Percentiles rank a stretch among this genome's conserved stretches.
Conservation (phyloP, 1,139 yeast genomes). For the Geotrichum restrictum region DNA sequence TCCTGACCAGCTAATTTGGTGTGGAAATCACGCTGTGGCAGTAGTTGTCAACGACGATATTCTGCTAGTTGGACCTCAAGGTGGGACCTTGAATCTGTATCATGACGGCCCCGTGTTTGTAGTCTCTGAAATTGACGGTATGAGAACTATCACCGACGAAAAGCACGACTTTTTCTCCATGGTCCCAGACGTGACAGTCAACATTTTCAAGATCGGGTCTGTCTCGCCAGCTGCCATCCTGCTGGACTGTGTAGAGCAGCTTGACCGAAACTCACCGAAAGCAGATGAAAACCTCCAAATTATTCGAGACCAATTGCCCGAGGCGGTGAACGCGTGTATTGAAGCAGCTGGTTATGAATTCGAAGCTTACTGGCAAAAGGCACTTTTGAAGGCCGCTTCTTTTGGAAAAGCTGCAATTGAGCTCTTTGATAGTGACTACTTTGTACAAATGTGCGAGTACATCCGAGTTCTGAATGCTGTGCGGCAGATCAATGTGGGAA, state of each 20-base stretch:
- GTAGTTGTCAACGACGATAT: constrained; percentile 59
- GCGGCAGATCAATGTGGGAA: constrained; percentile 59
- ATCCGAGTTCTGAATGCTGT: constrained; percentile 69
- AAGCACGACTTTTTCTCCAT: constrained; percentile 62
- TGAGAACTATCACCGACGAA: constrained; percentile 57
- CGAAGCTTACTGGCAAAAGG: constrained; percentile 74
- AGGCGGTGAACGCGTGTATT: constrained; percentile 70
- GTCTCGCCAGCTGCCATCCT: constrained; percentile 77
- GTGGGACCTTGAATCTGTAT: constrained; percentile 50
- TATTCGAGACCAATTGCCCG: constrained; percentile 46
- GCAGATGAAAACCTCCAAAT: constrained; percentile 76
- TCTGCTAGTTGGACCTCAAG: constrained; percentile 67
- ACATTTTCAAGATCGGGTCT: constrained; percentile 77
- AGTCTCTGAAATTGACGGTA: constrained; percentile 63
- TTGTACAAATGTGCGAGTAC: constrained; percentile 55
- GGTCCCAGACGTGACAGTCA: constrained; percentile 56
- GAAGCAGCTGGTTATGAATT: constrained; percentile 75
- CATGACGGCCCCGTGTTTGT: constrained; percentile 43
- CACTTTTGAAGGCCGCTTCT: constrained; percentile 70
- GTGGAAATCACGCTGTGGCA: constrained; percentile 79
- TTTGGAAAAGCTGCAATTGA: constrained; percentile 74
- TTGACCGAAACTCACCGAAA: constrained; percentile 67
- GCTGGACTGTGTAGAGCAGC: constrained; percentile 74
- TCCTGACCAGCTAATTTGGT: constrained; percentile 61
- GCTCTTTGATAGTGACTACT: constrained; percentile 55